A percentile compares a stretch with the other conserved stretches of the same genome.
These are phyloP conservation scores for Choiromyces venosus DNA, from an alignment of 495 filamentous ascomycete species.

Conservation along the genomic window DNA sequence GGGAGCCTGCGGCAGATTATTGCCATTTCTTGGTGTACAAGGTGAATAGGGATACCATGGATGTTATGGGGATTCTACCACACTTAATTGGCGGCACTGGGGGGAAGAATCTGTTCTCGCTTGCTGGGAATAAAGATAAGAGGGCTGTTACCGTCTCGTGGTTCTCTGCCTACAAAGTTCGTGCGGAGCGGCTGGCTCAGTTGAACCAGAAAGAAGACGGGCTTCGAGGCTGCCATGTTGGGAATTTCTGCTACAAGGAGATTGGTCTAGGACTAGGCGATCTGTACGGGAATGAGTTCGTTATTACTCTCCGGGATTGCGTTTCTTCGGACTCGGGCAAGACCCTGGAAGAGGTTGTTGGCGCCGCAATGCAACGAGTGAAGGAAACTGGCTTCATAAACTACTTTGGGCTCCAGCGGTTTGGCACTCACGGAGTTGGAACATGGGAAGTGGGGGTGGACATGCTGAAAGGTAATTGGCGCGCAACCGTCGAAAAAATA, in stretches of 20 bases:
- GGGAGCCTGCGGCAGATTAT: conserved; percentile 65
- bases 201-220: conserved; percentile 51
- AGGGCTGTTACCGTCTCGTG: conserved; percentile 83
- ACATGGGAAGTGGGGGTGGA: conserved; percentile 78
- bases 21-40: conserved; percentile 94
- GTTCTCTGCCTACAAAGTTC: conserved; percentile 63
- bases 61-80: conserved; percentile 67
- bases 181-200: conserved; percentile 56
- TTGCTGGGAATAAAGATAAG: conserved; percentile 91
- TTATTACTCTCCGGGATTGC: conserved; percentile 81
- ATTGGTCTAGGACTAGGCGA: conserved; percentile 73
- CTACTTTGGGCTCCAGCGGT: conserved; percentile 92
- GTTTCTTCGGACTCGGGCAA: conserved; percentile 43
- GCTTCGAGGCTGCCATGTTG: conserved; percentile 53
- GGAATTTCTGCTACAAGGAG: conserved; percentile 69
- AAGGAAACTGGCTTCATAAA: conserved; percentile 77
- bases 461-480: conserved; percentile 72
- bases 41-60: conserved; percentile 98
- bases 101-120: conserved; percentile 64
- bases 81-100: conserved; percentile 54
- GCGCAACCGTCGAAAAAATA: conserved; percentile 69
- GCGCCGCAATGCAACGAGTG: conserved; percentile 52
- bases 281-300: conserved; percentile 81
- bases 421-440: conserved; percentile 74
- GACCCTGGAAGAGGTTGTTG: conserved; percentile 51